A percentile compares a stretch with the other conserved stretches of the same genome.
These are phyloP conservation scores for Trebouxia sp. DNA, from an alignment of 139 green algal species.

Conservation along the genomic window DNA sequence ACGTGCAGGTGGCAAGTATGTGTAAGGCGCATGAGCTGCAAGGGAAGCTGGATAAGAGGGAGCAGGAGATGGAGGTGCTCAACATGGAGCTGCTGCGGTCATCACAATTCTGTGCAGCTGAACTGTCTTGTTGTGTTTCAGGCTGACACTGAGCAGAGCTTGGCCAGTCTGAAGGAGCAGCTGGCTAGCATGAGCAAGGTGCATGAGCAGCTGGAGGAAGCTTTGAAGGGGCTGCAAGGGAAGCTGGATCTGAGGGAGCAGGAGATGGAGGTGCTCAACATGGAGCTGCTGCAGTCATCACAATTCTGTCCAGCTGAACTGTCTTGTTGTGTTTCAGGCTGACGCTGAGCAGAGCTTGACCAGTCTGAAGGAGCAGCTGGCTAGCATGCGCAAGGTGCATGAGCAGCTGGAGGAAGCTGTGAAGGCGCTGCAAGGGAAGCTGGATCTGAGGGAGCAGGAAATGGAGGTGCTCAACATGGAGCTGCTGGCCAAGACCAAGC, in stretches of 20 bases:
- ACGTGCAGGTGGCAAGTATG: no score
- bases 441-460: slow-evolving; percentile 14
- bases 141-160: slow-evolving; percentile 1
- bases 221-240: slow-evolving; percentile 3
- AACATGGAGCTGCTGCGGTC: no score
- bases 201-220: slow-evolving; percentile 20
- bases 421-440: slow-evolving; percentile 14
- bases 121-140: no score
- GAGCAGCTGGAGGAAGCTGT: slow-evolving; percentile 12
- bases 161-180: not conserved
- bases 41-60: no score
- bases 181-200: not conserved
- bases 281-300: no score
- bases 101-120: not conserved
- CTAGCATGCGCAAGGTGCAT: slow-evolving; percentile 1
- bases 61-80: no score
- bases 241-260: slow-evolving; percentile 13
- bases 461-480: slow-evolving; percentile 11
- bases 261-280: slow-evolving; percentile 7
- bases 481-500: slow-evolving; percentile 18
- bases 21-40: no score
- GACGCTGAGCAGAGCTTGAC: not conserved
- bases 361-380: not conserved
- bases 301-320: not conserved
- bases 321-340: no score